Evolutionary conservation across 495 filamentous ascomycete species (phyloP).

Genomic region (Annulohypoxylon bovei): DNA sequence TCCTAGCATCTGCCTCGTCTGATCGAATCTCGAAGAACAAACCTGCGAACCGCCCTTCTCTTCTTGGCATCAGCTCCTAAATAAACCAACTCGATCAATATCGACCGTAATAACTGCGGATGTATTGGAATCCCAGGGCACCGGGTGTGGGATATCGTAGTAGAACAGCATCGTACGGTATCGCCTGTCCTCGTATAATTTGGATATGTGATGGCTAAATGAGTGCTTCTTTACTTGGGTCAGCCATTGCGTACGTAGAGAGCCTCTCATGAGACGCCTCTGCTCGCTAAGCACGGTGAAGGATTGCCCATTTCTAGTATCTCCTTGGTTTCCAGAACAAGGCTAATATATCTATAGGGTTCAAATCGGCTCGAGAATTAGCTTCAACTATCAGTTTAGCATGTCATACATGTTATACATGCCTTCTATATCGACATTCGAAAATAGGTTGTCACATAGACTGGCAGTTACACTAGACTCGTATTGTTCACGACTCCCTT

Average conservation of each 20-base stretch:
- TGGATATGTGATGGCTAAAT: background rate
- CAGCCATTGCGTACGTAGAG: background rate
- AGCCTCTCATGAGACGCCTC: background rate
- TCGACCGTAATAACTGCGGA: background rate
- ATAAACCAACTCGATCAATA: background rate
- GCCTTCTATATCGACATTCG: background rate
- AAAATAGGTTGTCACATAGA: background rate
- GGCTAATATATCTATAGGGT: background rate
- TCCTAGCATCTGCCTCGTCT: background rate
- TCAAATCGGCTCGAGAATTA: background rate
- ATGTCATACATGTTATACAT: background rate
- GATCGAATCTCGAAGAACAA: background rate
- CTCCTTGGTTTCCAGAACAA: background rate
- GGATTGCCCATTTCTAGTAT: background rate
- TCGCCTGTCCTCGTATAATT: background rate
- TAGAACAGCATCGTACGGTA: background rate
- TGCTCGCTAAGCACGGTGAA: background rate
- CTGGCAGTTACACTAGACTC: background rate
- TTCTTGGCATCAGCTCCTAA: background rate
- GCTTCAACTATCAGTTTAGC: too few relatives aligned
- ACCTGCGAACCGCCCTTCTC: background rate
- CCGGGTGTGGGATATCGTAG: background rate
- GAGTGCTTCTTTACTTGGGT: background rate
- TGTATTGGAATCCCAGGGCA: background rate
- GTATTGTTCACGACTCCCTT: background rate